Evolutionary conservation across 2,329 filamentous ascomycete species (phyloP).

Genomic region (Botrytis hyacinthi): DNA sequence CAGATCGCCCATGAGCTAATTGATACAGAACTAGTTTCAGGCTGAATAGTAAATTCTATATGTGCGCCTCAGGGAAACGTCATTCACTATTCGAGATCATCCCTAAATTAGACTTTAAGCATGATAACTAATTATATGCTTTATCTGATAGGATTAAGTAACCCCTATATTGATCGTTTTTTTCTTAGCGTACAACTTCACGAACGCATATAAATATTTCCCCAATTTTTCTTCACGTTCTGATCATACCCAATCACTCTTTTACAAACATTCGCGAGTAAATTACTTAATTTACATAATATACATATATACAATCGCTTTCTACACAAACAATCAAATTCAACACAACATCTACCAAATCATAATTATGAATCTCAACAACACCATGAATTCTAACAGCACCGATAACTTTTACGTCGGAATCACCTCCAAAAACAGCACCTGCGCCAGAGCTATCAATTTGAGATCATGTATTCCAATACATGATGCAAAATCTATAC

Average conservation of each 20-base stretch:
- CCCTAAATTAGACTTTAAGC: neutral
- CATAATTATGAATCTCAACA: neutral
- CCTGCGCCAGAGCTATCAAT: neutral
- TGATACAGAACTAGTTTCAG: neutral
- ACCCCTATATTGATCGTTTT: neutral
- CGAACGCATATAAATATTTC: neutral
- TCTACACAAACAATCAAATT: neutral
- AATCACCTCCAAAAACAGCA: neutral
- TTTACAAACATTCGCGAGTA: neutral
- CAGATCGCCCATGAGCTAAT: neutral
- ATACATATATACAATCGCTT: neutral
- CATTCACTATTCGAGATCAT: neutral
- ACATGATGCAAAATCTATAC: neutral
- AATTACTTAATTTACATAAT: neutral
- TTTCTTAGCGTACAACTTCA: neutral
- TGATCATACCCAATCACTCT: neutral
- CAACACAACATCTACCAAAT: neutral
- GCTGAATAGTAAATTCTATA: neutral
- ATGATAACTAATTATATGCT: neutral
- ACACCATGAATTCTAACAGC: neutral
- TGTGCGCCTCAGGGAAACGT: neutral
- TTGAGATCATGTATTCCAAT: neutral
- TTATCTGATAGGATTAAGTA: neutral
- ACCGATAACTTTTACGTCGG: neutral
- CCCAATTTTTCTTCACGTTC: neutral